phyloP scores from a whole-genome alignment of 345 rosid genomes.

The thale cress (Arabidopsis thaliana) region DNA sequence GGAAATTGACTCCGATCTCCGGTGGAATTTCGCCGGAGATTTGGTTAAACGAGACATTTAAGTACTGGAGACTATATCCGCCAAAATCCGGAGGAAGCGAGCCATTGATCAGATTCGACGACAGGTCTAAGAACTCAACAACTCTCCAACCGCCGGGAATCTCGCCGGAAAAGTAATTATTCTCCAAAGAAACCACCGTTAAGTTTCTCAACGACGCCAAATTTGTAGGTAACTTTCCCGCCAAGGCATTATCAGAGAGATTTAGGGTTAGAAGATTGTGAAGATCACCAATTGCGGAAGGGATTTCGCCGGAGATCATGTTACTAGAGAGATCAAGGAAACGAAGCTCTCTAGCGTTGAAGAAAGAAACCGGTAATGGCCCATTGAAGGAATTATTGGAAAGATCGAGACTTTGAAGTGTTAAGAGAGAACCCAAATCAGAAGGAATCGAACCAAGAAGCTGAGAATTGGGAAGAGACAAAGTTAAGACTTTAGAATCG shows the following conservation, averaged over 20 bases:
- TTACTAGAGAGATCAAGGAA: constrained; percentile 39
- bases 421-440: constrained; percentile 60
- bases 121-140: constrained; percentile 66
- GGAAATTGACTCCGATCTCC: constrained; percentile 53
- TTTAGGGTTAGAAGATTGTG: constrained; percentile 44
- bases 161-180: constrained; percentile 61
- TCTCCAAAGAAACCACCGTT: constrained; percentile 60
- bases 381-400: constrained; percentile 48
- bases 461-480: constrained; percentile 70
- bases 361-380: constrained; percentile 35
- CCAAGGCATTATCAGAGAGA: constrained; percentile 76
- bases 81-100: constrained; percentile 74
- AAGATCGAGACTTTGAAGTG: constrained; percentile 61
- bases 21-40: constrained; percentile 65
- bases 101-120: constrained; percentile 78
- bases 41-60: constrained; percentile 72
- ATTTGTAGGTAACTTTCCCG: constrained; percentile 66
- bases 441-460: constrained; percentile 76
- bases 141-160: constrained; percentile 59
- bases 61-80: constrained; percentile 55
- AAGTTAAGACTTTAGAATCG: constrained; percentile 52
- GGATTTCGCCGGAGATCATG: constrained; percentile 43
- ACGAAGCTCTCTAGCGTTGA: constrained; percentile 31
- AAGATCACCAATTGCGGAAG: constrained; percentile 30
- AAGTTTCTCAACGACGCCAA: constrained; percentile 54